Evolutionary conservation across 2,329 filamentous ascomycete genomes (phyloP).

Genomic region (Rutstroemia sp.): DNA sequence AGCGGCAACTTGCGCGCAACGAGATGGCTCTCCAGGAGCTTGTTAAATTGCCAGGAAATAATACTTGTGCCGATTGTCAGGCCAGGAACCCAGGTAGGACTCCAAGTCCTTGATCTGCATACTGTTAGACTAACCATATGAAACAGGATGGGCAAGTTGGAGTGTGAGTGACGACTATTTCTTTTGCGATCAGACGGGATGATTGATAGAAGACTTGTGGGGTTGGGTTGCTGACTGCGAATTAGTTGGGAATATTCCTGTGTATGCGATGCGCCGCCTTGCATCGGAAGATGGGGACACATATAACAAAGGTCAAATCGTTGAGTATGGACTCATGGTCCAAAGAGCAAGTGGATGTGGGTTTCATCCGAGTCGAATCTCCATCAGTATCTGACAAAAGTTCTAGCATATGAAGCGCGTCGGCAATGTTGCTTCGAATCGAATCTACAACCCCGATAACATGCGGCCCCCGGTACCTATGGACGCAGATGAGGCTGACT

Average conservation of each 20-base stretch:
- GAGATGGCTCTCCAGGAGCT: conserved; percentile 87
- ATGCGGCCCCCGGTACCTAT: conserved; percentile 77
- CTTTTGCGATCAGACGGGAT: background rate
- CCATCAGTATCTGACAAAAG: conserved; percentile 12
- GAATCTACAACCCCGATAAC: conserved; percentile 80
- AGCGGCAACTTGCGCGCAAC: conserved; percentile 96
- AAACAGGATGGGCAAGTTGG: conserved; percentile 31
- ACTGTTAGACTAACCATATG: background rate
- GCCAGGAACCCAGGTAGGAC: conserved; percentile 80
- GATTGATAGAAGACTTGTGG: background rate
- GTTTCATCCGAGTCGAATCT: conserved; percentile 20
- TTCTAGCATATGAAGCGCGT: conserved; percentile 84
- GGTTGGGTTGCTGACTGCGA: conserved; percentile 16
- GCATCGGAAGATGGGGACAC: conserved; percentile 93
- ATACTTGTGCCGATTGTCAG: conserved; percentile 87
- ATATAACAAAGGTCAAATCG: conserved; percentile 98
- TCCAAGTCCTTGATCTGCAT: background rate
- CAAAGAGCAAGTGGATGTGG: conserved; percentile 90
- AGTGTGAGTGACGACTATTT: conserved; percentile 26
- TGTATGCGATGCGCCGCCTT: conserved; percentile 96
- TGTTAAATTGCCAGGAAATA: conserved; percentile 83
- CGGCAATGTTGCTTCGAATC: conserved; percentile 81
- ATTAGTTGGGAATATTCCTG: conserved; percentile 83
- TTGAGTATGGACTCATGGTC: conserved; percentile 98
- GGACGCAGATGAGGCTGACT: conserved; percentile 87